phyloP scores from a whole-genome alignment of 1,284 basidiomycete species.

The Paramarasmius palmivorus region DNA sequence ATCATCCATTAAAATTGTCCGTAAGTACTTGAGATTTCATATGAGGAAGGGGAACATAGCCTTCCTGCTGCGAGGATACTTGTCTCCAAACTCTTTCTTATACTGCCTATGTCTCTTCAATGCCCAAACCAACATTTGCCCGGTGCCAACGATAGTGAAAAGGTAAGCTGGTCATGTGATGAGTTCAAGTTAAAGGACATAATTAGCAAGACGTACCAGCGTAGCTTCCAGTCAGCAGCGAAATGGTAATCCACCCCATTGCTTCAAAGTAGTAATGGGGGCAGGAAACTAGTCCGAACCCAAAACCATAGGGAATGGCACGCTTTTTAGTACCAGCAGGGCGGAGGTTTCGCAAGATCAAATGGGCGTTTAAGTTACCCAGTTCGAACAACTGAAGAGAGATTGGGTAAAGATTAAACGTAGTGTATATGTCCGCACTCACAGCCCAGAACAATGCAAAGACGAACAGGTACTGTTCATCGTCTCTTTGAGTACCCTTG shows the following conservation, averaged over 20 bases:
- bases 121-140: constrained; percentile 89
- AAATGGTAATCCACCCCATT: constrained; percentile 76
- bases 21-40: too few species aligned
- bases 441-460: constrained; percentile 78
- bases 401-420: constrained; percentile 3
- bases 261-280: constrained; percentile 97
- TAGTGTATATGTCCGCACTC: constrained; percentile 32
- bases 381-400: constrained; percentile 74
- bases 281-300: constrained; percentile 84
- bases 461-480: constrained; percentile 67
- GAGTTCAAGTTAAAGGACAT: background rate
- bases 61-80: constrained; percentile 78
- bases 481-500: constrained; percentile 66
- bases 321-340: constrained; percentile 81
- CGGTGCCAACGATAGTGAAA: constrained; percentile 71
- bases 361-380: constrained; percentile 85
- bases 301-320: constrained; percentile 84
- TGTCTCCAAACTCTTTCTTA: constrained; percentile 90
- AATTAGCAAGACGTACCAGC: constrained; percentile 54
- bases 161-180: constrained; percentile 51
- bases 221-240: constrained; percentile 78
- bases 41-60: constrained; percentile 79
- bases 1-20: too few species aligned
- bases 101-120: constrained; percentile 90
- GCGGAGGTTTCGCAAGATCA: constrained; percentile 82